phyloP scores from a whole-genome alignment of 140 eudicot genomes.

The Anethum foeniculum region DNA sequence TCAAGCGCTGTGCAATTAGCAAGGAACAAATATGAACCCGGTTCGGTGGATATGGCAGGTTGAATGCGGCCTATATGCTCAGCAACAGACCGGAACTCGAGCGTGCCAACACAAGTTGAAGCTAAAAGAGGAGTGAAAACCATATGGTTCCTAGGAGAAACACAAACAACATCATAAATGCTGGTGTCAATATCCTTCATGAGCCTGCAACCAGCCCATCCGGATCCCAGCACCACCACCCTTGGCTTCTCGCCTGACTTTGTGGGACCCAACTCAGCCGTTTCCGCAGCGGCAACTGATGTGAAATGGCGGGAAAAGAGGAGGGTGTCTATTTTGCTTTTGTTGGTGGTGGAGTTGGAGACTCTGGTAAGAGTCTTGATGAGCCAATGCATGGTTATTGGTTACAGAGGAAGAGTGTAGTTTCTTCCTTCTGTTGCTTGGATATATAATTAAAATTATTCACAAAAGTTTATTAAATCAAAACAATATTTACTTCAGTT shows the following conservation, averaged over 20 bases:
- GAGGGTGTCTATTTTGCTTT: background rate
- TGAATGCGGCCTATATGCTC: slow-evolving; percentile 90
- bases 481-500: background rate
- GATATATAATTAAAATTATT: background rate
- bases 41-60: slow-evolving; percentile 86
- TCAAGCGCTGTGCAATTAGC: slow-evolving; percentile 66
- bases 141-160: slow-evolving; percentile 97
- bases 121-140: slow-evolving; percentile 91
- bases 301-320: slow-evolving; percentile 26
- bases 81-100: slow-evolving; percentile 94
- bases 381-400: slow-evolving; percentile 6
- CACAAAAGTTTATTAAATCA: background rate
- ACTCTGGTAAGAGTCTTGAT: slow-evolving; percentile 6
- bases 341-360: slow-evolving; percentile 2
- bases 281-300: background rate
- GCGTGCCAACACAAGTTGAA: slow-evolving; percentile 97
- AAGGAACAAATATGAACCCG: slow-evolving; percentile 71
- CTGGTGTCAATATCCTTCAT: slow-evolving; percentile 78
- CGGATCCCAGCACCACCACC: slow-evolving; percentile 85
- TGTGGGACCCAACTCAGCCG: slow-evolving; percentile 54
- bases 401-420: background rate
- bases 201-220: slow-evolving; percentile 95
- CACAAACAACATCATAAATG: slow-evolving; percentile 77
- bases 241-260: slow-evolving; percentile 72
- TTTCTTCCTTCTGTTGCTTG: background rate